These are phyloP conservation scores for Talaromyces sp. DNA, from an alignment of 2,329 filamentous ascomycete species.

Conservation along the genomic window DNA sequence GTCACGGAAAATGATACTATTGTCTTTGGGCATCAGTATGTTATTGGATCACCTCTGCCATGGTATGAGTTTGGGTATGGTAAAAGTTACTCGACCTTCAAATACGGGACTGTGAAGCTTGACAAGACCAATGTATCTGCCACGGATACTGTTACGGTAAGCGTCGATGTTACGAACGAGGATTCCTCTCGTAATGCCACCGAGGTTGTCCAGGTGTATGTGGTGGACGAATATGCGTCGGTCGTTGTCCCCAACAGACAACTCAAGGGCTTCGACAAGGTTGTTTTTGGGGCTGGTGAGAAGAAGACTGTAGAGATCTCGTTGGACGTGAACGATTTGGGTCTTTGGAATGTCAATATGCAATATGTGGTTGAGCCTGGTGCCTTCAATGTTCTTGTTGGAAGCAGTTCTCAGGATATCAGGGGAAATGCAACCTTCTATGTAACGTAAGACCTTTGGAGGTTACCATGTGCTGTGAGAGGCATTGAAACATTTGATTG, in stretches of 20 bases:
- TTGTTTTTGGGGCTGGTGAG: conserved; percentile 57
- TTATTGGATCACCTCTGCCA: conserved; percentile 57
- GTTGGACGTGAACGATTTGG: conserved; percentile 50
- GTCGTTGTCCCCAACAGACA: conserved; percentile 63
- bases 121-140: conserved; percentile 48
- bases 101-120: conserved; percentile 42
- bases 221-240: conserved; percentile 59
- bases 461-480: neutral
- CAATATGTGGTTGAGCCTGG: conserved; percentile 71
- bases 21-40: conserved; percentile 63
- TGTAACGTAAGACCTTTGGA: conserved; percentile 20
- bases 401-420: conserved; percentile 45
- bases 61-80: conserved; percentile 66
- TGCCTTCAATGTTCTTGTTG: conserved; percentile 61
- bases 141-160: conserved; percentile 55
- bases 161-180: conserved; percentile 60
- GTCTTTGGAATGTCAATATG: conserved; percentile 59
- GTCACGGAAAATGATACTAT: conserved; percentile 56
- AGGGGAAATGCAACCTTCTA: conserved; percentile 32
- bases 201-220: conserved; percentile 66
- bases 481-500: neutral
- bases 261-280: conserved; percentile 66
- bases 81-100: conserved; percentile 61
- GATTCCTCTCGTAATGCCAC: conserved; percentile 53
- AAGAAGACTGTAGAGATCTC: conserved; percentile 54